phyloP scores from a whole-genome alignment of 2,329 filamentous ascomycete species.

The Cytospora chrysosperma region DNA sequence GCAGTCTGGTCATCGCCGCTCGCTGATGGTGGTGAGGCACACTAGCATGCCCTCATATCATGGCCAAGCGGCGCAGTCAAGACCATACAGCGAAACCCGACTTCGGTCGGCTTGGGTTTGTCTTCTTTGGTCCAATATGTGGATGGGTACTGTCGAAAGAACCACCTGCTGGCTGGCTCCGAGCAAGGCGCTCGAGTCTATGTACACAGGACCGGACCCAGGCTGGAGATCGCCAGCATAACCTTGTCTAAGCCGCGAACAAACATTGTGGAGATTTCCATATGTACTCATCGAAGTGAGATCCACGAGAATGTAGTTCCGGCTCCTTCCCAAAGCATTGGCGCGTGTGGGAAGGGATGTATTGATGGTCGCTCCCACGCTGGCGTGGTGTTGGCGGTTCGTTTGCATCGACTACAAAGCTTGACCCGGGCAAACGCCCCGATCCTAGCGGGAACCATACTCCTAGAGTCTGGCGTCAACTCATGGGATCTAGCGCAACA shows the following conservation, averaged over 20 bases:
- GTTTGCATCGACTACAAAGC: constrained; percentile 10
- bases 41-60: background rate
- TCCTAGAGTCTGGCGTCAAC: background rate
- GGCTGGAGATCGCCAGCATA: background rate
- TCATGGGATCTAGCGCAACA: background rate
- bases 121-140: background rate
- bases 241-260: background rate
- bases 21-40: background rate
- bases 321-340: background rate
- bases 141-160: background rate
- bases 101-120: background rate
- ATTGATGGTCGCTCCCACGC: constrained; percentile 4
- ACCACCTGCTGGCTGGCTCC: background rate
- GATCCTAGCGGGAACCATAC: constrained; percentile 11
- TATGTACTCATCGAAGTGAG: background rate
- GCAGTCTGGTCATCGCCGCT: background rate
- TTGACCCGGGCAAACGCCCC: constrained; percentile 18
- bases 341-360: background rate
- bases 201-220: background rate
- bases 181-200: background rate
- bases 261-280: background rate
- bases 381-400: background rate
- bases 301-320: background rate
- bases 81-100: background rate
- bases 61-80: background rate